A percentile compares a stretch with the other conserved stretches of the same genome.
These are phyloP conservation scores for Dothidotthia symphoricarpi DNA, from an alignment of 2,329 filamentous ascomycete genomes.

Conservation along the genomic window DNA sequence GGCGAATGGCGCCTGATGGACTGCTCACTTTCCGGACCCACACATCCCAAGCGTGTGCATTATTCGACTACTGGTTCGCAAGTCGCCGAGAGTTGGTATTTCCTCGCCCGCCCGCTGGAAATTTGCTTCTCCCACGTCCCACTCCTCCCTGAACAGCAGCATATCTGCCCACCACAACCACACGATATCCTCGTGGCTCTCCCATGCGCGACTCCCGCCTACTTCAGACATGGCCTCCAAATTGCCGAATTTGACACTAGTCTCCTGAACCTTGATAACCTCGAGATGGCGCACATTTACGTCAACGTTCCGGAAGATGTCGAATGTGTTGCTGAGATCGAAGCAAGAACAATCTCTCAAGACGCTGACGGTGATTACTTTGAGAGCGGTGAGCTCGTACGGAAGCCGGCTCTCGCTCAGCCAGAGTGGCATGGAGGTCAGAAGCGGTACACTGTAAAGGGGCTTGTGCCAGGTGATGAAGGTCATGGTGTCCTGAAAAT, in stretches of 20 bases:
- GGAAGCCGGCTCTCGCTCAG: conserved; percentile 84
- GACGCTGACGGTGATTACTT: conserved; percentile 91
- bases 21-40: conserved; percentile 86
- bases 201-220: conserved; percentile 80
- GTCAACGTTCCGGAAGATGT: conserved; percentile 85
- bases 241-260: conserved; percentile 91
- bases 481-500: conserved; percentile 84
- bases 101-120: conserved; percentile 83
- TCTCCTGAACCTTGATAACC: conserved; percentile 77
- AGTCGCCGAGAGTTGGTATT: conserved; percentile 85
- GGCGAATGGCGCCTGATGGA: conserved; percentile 97
- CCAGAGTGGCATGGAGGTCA: conserved; percentile 84
- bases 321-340: conserved; percentile 88
- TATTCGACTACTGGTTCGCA: conserved; percentile 73
- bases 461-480: conserved; percentile 85
- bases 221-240: conserved; percentile 77
- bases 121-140: conserved; percentile 96
- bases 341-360: conserved; percentile 74
- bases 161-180: conserved; percentile 83
- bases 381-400: conserved; percentile 83
- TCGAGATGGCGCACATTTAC: conserved; percentile 90
- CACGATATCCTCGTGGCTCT: conserved; percentile 83
- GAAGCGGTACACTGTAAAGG: conserved; percentile 93
- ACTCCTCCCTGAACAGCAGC: conserved; percentile 81
- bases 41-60: conserved; percentile 73